Evolutionary conservation across 2,329 filamentous ascomycete genomes (phyloP), one percentile per base, ranked within the genome.

Genomic region (Fusarium verrucosum): DNA sequence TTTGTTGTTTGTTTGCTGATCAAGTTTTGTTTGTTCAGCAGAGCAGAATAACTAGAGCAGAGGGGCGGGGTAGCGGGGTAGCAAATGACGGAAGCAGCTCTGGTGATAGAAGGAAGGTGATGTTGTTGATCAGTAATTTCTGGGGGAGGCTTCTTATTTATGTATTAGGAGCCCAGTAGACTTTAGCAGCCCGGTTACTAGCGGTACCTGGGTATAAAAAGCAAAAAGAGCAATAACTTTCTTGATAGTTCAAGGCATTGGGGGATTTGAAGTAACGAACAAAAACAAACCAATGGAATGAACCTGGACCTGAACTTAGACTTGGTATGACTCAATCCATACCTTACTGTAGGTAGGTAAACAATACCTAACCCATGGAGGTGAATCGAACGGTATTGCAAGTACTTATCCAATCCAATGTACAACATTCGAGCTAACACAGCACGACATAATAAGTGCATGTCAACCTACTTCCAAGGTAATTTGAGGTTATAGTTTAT

Each of bases 21-120:
- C 62, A 65, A 66, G 50, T 50, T 64, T 50, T 66, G 50, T 50
- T 64, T 50, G 63, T 47, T 64, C 33, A 36, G 37, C 25, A 42
- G 43, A 72, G n/a, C n/a, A n/a, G n/a, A n/a, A n/a, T n/a, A n/a
- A n/a, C n/a, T n/a, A n/a, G n/a, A n/a, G n/a, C n/a, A n/a, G n/a
- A n/a, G n/a, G n/a, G 74, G 75, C 74, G 75, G 75, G 75, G 75
- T 77, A 77, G 75, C 74, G 75, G 75, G 75, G 75, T 76, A 74
- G 66, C 57, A 71, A 65, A 67, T 67, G 64, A 67, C 64, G 50
- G 64, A 30, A 49, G 55, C 30, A 51, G 59, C 28, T 55, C 37
- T 45, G 59, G 50, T 54, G 25, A 42, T 40, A 30, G 16, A 13
- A 16, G 13, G 44, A 40, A 47, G 43, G 20, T 37, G 45, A 33